Base-by-base conservation (phyloP, 2,329 filamentous ascomycete genomes). In the Elsinoe perseae region DNA sequence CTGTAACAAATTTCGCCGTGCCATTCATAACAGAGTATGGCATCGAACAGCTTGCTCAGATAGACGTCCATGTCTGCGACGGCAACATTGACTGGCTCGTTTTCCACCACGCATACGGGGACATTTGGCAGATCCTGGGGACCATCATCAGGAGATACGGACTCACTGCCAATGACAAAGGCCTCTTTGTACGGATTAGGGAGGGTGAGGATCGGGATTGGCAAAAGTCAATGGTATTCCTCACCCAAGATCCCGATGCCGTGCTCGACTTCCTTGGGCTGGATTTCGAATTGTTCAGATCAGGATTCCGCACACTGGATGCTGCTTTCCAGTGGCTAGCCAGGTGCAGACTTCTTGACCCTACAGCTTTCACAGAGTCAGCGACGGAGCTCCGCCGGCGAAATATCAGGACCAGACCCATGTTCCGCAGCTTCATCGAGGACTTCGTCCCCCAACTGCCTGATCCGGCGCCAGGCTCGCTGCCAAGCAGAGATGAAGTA, bases 101-200 rank as follows among this genome's bases (percentile, higher is more conserved):
- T 2, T 89, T 90, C 70, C 81, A 81, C 61, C 76, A 85, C 36
- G 79, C 81, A 0, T 87, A 92, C 62, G 85, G 86, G n/a, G 87
- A 92, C 62, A 64, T 82, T 1, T 83, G 83, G 77, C 85, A 81
- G 58, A 76, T 83, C 7, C 66, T 92, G 0, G 85, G 86, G 4
- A 75, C 78, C 16, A 79, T 77, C 7, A 80, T 88, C 59, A 78
- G 84, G 0, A 78, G 77, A 0, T 52, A 57, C 32, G 53, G 55
- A n/a, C 78, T 82, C 32, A 86, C 81, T 0, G 72, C 82, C 21
- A 84, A 83, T 61, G 80, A 87, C 52, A 68, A 66, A 10, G 85
- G 81, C 1, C 69, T 93, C 1, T 81, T 78, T 65, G 63, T 92
- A 0, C 80, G 86, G 0, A 77, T 91, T 14, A 75, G 79, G 3